Base-by-base conservation (phyloP, 1,139 yeast species). In the Hyphopichia pseudoburtonii region DNA sequence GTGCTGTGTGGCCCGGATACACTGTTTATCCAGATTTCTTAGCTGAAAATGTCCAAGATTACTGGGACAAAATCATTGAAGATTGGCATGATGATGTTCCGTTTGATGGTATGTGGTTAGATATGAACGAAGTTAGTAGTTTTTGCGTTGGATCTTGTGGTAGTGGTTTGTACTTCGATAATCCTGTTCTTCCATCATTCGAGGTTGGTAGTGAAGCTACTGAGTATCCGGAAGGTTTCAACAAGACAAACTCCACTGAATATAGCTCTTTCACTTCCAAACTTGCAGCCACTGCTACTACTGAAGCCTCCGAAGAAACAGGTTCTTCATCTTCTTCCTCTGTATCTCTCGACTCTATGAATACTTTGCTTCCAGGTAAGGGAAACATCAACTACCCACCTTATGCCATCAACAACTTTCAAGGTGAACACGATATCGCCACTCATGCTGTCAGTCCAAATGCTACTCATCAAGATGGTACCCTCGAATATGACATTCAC, bases 1-100 rank as follows among this genome's bases (percentile, higher is more conserved):
- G 59, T 33, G 54, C 57, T 12, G 57, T 53, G 9, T 54, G 59
- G 57, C 57, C 56, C 14, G 57, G 59, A 2, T 57, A 50, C 35
- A 59, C 65, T n/a, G 67, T 51, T 1, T 62, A 51, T 48, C 66
- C 66, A 2, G 68, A 62, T 37, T 61, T 55, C 47, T 45, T 58
- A 17, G 59, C 54, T 9, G 45, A 50, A 30, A 45, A 50, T 30
- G 47, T 60, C 16, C 54, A 50, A 26, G 46, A 43, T 10, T 61
- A 51, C 47, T 62, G 65, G 63, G 41, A 46, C 9, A 43, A 51
- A 14, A 44, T 48, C 35, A 44, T 62, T 35, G 36, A 46, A 32
- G 42, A 45, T 16, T 58, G 57, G 54, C 50, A 52, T 38, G 42
- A 54, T 17, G 39, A 44, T 14, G 36, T 59, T 17, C 50, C 54